Evolutionary conservation across 2,329 filamentous ascomycete species (phyloP).

Genomic region (Aphanocladium album): DNA sequence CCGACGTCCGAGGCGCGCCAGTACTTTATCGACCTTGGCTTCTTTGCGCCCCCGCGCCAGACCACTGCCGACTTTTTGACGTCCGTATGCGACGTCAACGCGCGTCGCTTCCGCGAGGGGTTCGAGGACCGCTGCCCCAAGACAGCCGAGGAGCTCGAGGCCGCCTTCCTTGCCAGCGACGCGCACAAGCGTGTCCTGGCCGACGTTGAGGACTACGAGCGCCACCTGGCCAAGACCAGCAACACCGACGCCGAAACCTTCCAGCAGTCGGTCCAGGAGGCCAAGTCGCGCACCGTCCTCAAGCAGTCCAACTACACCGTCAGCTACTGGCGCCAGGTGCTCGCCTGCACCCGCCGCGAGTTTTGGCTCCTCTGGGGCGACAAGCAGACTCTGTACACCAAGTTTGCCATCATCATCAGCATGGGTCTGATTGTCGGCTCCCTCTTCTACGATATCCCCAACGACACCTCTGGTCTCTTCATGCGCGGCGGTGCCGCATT

Average conservation of each 20-base stretch:
- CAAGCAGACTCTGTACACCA: conserved; percentile 69
- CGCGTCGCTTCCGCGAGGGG: conserved; percentile 61
- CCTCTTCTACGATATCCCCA: conserved; percentile 65
- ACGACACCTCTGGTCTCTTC: conserved; percentile 60
- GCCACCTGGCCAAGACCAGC: conserved; percentile 45
- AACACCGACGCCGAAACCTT: conserved; percentile 60
- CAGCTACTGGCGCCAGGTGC: conserved; percentile 66
- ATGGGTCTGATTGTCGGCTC: conserved; percentile 72
- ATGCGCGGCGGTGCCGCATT: conserved; percentile 41
- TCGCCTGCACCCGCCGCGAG: conserved; percentile 64
- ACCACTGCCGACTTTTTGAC: conserved; percentile 74
- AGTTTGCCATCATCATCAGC: conserved; percentile 71
- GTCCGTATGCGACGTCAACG: conserved; percentile 67
- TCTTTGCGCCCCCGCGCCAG: conserved; percentile 64
- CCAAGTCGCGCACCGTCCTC: conserved; percentile 64
- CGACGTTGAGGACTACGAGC: conserved; percentile 49
- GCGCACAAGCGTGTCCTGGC: conserved; percentile 54
- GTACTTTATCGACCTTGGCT: conserved; percentile 69
- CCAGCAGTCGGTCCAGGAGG: conserved; percentile 60
- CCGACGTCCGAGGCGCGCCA: conserved; percentile 55
- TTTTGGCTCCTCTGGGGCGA: conserved; percentile 76
- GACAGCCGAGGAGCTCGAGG: conserved; percentile 61
- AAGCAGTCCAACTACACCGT: conserved; percentile 72
- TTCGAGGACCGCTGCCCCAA: conserved; percentile 61
- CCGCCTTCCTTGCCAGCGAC: conserved; percentile 58